Evolutionary conservation across 2,329 filamentous ascomycete species (phyloP).

Genomic region (Aschersonia sp.): DNA sequence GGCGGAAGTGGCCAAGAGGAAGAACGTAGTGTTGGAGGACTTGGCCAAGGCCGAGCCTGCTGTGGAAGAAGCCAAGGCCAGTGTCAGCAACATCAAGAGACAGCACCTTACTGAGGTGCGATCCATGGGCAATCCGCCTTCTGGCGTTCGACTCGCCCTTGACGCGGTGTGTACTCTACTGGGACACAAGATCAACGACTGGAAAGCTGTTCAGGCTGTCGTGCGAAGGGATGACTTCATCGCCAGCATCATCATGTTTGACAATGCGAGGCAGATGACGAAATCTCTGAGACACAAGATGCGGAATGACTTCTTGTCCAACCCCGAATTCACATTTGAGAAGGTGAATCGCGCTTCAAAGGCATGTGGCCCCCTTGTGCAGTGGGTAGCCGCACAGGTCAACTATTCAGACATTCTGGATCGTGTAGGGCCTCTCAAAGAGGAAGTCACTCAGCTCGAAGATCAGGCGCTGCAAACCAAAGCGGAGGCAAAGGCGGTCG

Average conservation of each 20-base stretch:
- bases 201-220: conserved; percentile 82
- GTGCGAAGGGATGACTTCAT: conserved; percentile 94
- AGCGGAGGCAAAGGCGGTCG: conserved; percentile 81
- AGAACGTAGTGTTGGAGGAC: conserved; percentile 74
- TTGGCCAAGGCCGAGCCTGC: conserved; percentile 85
- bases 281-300: conserved; percentile 68
- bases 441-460: conserved; percentile 78
- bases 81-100: conserved; percentile 96
- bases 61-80: conserved; percentile 82
- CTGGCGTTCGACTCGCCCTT: conserved; percentile 79
- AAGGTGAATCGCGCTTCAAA: conserved; percentile 92
- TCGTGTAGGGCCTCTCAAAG: conserved; percentile 78
- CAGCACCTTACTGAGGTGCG: conserved; percentile 95
- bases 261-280: conserved; percentile 94
- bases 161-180: conserved; percentile 94
- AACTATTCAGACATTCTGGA: conserved; percentile 96
- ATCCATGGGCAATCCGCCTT: conserved; percentile 87
- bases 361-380: conserved; percentile 89
- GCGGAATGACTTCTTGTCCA: conserved; percentile 81
- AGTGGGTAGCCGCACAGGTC: conserved; percentile 95
- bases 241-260: conserved; percentile 90
- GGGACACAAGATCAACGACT: conserved; percentile 77
- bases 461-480: conserved; percentile 83
- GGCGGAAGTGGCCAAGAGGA: conserved; percentile 67
- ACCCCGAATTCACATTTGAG: conserved; percentile 92